Evolutionary conservation across 768 basidiomycete genomes (phyloP).

Genomic region (Mycena venus): DNA sequence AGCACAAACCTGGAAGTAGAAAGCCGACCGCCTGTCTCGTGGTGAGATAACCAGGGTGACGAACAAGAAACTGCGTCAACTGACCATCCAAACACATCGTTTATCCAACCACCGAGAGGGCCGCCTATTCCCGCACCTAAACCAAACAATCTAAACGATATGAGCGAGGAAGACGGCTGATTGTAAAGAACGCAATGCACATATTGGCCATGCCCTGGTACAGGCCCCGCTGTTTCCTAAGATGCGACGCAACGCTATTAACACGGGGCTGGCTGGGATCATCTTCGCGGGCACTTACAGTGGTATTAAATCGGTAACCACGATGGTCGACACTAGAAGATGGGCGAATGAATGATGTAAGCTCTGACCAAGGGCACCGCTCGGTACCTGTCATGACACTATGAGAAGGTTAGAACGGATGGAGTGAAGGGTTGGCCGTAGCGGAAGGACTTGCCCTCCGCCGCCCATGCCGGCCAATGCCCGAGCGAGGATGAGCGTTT

Average conservation of each 20-base stretch:
- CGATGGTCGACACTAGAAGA: constrained; percentile 79
- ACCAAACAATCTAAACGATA: constrained; percentile 76
- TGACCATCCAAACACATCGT: constrained; percentile 89
- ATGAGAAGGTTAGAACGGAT: constrained; percentile 43
- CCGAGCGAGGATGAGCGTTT: constrained; percentile 81
- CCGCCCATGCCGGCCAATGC: constrained; percentile 94
- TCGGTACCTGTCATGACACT: constrained; percentile 87
- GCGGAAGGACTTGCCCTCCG: constrained; percentile 75
- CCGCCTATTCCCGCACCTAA: constrained; percentile 86
- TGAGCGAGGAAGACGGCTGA: constrained; percentile 29
- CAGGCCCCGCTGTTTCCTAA: constrained; percentile 86
- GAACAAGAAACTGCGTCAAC: constrained; percentile 41
- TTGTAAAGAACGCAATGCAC: constrained; percentile 54
- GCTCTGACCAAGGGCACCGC: constrained; percentile 32
- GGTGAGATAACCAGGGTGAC: constrained; percentile 28
- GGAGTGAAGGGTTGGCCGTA: constrained; percentile 34
- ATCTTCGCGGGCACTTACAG: constrained; percentile 64
- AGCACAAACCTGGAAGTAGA: constrained; percentile 81
- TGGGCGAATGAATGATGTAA: constrained; percentile 40
- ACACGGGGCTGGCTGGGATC: constrained; percentile 15
- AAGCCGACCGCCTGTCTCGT: constrained; percentile 80
- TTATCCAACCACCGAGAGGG: constrained; percentile 87
- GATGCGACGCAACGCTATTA: not conserved
- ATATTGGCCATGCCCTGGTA: constrained; percentile 95
- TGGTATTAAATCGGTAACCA: constrained; percentile 91